These are phyloP conservation scores for Fraxinus quadrangulata DNA, from an alignment of 257 asterid species.

Conservation along the genomic window DNA sequence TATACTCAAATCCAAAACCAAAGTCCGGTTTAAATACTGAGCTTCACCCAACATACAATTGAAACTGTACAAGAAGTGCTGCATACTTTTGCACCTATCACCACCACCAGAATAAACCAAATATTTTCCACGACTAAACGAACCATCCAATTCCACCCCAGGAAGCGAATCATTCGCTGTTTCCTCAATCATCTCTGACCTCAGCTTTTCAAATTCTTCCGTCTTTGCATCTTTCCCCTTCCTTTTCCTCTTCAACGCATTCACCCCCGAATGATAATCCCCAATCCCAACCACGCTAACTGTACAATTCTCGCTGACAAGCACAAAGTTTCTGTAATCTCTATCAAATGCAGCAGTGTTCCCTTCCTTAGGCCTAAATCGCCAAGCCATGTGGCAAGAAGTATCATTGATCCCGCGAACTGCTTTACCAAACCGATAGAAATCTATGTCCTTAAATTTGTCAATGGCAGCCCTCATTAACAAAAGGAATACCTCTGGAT, in stretches of 20 bases:
- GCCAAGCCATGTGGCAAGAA: slow-evolving; percentile 95
- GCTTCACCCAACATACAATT: slow-evolving; percentile 90
- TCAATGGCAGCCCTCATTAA: slow-evolving; percentile 79
- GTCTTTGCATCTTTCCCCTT: slow-evolving; percentile 29
- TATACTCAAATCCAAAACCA: slow-evolving; percentile 71
- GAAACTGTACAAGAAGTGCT: slow-evolving; percentile 81
- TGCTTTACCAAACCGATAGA: slow-evolving; percentile 78
- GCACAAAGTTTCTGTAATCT: slow-evolving; percentile 69
- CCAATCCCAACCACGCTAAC: slow-evolving; percentile 66
- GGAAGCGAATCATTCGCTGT: slow-evolving; percentile 57
- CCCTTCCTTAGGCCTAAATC: slow-evolving; percentile 79
- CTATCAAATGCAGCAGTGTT: slow-evolving; percentile 56
- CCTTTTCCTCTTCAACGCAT: slow-evolving; percentile 72
- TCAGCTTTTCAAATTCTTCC: slow-evolving; percentile 42
- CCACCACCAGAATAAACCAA: slow-evolving; percentile 79
- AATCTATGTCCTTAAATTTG: slow-evolving; percentile 62
- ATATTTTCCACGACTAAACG: slow-evolving; percentile 62
- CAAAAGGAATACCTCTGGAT: slow-evolving; percentile 73
- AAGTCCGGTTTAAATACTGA: slow-evolving; percentile 80
- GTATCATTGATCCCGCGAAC: slow-evolving; percentile 58
- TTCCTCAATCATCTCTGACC: slow-evolving; percentile 42
- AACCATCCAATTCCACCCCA: slow-evolving; percentile 54
- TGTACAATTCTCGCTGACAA: slow-evolving; percentile 67
- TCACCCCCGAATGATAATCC: slow-evolving; percentile 82
- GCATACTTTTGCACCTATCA: slow-evolving; percentile 85